phyloP scores from a whole-genome alignment of 768 basidiomycete genomes.

The Hydnum rufescens region DNA sequence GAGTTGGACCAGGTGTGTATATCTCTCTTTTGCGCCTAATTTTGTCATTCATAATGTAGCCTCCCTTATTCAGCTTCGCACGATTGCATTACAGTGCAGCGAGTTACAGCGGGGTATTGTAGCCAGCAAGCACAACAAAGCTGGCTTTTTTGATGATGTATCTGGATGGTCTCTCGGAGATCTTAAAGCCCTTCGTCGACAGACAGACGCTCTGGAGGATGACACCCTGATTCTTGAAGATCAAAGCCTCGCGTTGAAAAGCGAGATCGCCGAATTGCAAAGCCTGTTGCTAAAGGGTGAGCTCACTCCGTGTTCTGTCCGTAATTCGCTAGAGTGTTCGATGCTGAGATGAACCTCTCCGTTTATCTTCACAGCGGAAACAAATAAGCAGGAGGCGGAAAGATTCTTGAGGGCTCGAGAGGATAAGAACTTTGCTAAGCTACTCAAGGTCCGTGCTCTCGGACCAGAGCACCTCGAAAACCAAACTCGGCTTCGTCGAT shows the following conservation, averaged over 20 bases:
- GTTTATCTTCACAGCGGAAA: slow-evolving; percentile 33
- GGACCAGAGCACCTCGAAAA: slow-evolving; percentile 77
- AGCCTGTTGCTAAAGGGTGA: slow-evolving; percentile 17
- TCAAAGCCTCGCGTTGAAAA: slow-evolving; percentile 11
- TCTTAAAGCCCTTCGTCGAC: slow-evolving; percentile 2
- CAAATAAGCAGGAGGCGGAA: slow-evolving; percentile 63
- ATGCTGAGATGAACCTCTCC: slow-evolving; percentile 3
- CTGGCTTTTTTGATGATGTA: slow-evolving; percentile 7
- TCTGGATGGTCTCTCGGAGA: slow-evolving; percentile 4
- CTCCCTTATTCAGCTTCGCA: background rate
- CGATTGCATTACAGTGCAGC: slow-evolving; percentile 29
- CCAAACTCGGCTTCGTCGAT: slow-evolving; percentile 53
- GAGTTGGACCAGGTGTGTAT: slow-evolving; percentile 42
- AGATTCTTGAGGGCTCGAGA: slow-evolving; percentile 60
- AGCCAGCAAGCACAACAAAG: slow-evolving; percentile 7
- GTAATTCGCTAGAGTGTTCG: background rate
- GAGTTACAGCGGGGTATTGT: slow-evolving; percentile 20
- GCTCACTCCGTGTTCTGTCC: slow-evolving; percentile 1
- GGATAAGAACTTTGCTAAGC: slow-evolving; percentile 61
- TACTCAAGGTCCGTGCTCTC: slow-evolving; percentile 54
- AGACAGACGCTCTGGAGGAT: background rate
- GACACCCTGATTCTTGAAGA: slow-evolving; percentile 6
- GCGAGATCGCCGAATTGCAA: slow-evolving; percentile 15
- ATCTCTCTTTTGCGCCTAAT: background rate
- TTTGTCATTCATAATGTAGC: slow-evolving; percentile 1